Percentiles rank a stretch among this genome's conserved stretches.
Conservation (phyloP, 2,329 filamentous ascomycete genomes). For the Albifimbria verrucaria region DNA sequence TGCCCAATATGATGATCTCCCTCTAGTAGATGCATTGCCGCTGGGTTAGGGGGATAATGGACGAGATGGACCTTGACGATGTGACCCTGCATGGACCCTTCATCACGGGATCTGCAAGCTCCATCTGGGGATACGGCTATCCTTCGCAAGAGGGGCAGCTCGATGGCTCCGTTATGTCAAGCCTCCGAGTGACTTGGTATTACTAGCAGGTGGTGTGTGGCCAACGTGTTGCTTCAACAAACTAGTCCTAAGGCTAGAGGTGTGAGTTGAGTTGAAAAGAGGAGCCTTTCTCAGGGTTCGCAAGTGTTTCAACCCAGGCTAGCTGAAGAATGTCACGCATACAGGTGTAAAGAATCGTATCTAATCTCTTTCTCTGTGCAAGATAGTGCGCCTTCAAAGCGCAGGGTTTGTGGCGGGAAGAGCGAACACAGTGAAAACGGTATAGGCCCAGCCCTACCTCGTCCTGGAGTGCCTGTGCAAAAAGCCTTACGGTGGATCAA, state of each 20-base stretch:
- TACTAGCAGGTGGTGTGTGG: too few species aligned
- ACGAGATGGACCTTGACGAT: neutral
- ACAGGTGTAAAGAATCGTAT: neutral
- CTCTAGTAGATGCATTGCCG: too few species aligned
- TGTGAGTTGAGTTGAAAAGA: neutral
- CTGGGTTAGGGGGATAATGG: neutral
- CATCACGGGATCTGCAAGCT: neutral
- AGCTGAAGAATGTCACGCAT: neutral
- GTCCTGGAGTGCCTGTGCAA: too few species aligned
- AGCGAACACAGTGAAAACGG: too few species aligned
- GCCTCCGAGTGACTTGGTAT: neutral
- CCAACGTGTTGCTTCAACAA: too few species aligned
- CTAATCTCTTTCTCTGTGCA: too few species aligned
- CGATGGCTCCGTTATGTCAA: neutral
- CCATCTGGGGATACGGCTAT: neutral
- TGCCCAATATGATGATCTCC: too few species aligned
- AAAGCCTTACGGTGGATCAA: neutral
- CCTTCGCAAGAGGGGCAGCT: too few species aligned
- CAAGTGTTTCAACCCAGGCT: neutral
- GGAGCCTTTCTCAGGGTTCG: neutral
- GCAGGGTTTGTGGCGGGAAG: too few species aligned
- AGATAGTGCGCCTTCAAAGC: too few species aligned
- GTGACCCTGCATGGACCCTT: neutral
- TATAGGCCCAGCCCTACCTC: neutral
- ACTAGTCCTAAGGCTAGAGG: too few species aligned